Base-by-base conservation (phyloP, 179 eudicot genomes). In the Spergularia azorica region DNA sequence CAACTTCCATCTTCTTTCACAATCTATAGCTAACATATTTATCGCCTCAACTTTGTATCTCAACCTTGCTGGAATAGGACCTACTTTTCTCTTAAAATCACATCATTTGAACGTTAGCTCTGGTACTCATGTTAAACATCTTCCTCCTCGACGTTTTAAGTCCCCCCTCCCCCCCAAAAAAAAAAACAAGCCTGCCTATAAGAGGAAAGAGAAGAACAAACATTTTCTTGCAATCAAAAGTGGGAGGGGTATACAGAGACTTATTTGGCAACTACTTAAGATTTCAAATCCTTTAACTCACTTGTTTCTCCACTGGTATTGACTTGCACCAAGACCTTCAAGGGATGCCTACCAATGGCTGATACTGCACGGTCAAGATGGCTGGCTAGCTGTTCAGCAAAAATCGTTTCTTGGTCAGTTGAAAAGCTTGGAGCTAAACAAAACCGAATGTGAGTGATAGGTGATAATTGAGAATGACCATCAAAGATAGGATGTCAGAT, bases 291-390 rank as follows among this genome's bases (percentile, higher is more conserved):
- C 38, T 52, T 58, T 66, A 61, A 89, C 96, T 81, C 81, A 93
- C 97, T 89, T 85, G 85, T 86, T 95, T 95, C 99, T 65, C 99
- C 98, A 81, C 98, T 95, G 56, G 99, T 95, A 64, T 95, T 95
- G 52, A 95, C 99, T 88, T 95, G 98, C 82, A 95, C 87, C 63
- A 95, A 67, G 67, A 93, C 96, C 79, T 86, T 89, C 84, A 95
- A 81, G 67, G 98, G 99, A 58, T 88, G 89, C 78, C 98, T 88
- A 77, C 94, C 99, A 63, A 90, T 85, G 79, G 84, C 87, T 65
- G 87, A 94, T 26, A 86, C 86, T 61, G 83, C 96, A 69, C 94
- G 95, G 77, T 95, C 90, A 80, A 95, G 97, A 82, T 84, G 89
- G 79, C 88, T 95, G 65, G 99, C 99, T 77, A 95, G 87, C 97